Evolutionary conservation across 768 basidiomycete species (phyloP).

Genomic region (Tylopilus subfusipes): DNA sequence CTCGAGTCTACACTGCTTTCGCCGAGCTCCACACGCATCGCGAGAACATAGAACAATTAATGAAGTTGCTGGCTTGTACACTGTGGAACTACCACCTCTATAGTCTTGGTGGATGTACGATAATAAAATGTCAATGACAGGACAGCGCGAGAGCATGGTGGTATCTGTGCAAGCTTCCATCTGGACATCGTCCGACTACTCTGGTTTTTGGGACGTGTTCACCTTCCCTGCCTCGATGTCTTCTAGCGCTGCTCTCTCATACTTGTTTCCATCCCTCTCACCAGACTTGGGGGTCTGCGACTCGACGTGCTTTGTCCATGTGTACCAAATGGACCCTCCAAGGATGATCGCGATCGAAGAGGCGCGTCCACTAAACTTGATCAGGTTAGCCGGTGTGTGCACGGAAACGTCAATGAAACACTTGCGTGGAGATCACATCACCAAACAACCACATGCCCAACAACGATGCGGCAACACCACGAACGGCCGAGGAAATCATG

Average conservation of each 20-base stretch:
- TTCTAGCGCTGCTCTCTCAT: constrained; percentile 63
- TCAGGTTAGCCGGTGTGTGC: constrained; percentile 1
- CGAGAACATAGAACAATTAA: constrained; percentile 4
- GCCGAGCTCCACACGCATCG: constrained; percentile 1
- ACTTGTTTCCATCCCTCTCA: constrained; percentile 32
- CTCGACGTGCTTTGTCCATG: constrained; percentile 82
- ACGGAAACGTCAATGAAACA: constrained; percentile 8
- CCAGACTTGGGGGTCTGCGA: constrained; percentile 39
- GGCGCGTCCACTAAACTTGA: constrained; percentile 61
- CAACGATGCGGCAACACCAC: constrained; percentile 88
- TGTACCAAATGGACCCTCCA: constrained; percentile 78
- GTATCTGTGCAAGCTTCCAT: constrained; percentile 13
- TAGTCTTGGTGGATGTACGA: constrained; percentile 3
- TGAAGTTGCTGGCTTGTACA: constrained; percentile 6
- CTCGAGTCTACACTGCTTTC: constrained; percentile 1
- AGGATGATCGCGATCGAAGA: constrained; percentile 81
- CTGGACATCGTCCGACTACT: constrained; percentile 14
- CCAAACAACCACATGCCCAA: constrained; percentile 77
- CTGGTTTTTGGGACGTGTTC: constrained; percentile 26
- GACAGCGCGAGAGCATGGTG: constrained; percentile 1
- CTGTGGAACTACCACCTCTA: constrained; percentile 10
- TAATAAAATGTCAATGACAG: constrained; percentile 3
- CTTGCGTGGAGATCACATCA: constrained; percentile 77
- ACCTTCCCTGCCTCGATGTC: constrained; percentile 54
- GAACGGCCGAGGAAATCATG: constrained; percentile 94